These are phyloP conservation scores for Bryoerythrophyllum caledonicum DNA, from an alignment of 225 moss, liverwort and hornwort species.

Conservation along the genomic window DNA sequence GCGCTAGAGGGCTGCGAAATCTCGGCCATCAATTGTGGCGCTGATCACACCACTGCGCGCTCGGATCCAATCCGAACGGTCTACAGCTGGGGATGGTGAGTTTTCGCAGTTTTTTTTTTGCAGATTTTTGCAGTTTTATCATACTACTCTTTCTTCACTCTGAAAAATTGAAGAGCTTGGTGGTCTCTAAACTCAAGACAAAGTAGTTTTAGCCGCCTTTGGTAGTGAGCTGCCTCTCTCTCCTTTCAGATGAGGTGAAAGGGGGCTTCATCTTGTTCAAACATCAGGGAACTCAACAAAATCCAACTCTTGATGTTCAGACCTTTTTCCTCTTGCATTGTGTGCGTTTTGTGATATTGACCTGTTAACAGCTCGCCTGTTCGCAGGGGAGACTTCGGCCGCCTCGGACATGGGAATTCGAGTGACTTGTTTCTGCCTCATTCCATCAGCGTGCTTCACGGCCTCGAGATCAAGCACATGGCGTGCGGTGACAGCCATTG, in stretches of 20 bases:
- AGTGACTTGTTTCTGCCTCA: constrained; percentile 92
- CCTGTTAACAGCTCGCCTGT: constrained; percentile 4
- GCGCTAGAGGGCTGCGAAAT: constrained; percentile 58
- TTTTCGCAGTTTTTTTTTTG: neutral
- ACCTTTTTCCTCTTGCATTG: no score
- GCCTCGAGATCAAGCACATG: constrained; percentile 80
- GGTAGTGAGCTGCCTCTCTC: no score
- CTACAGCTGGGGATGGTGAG: constrained; percentile 97
- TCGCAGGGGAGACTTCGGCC: constrained; percentile 91
- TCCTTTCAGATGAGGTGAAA: no score
- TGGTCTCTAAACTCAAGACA: no score
- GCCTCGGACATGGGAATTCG: constrained; percentile 92
- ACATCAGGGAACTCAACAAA: no score
- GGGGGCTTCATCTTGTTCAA: no score
- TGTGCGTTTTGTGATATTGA: neutral
- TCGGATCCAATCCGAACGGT: constrained; percentile 67
- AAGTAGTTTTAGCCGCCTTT: no score
- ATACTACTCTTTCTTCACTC: no score
- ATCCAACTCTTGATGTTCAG: no score
- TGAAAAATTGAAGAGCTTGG: no score
- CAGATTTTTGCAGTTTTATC: neutral
- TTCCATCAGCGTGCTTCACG: constrained; percentile 68
- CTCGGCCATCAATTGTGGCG: constrained; percentile 72
- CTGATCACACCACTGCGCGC: constrained; percentile 90
- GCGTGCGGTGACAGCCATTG: constrained; percentile 94